A percentile compares a stretch with the other conserved stretches of the same genome.
phyloP scores from a whole-genome alignment of 176 grass and related monocot genomes.

The Oryza rufipogon region DNA sequence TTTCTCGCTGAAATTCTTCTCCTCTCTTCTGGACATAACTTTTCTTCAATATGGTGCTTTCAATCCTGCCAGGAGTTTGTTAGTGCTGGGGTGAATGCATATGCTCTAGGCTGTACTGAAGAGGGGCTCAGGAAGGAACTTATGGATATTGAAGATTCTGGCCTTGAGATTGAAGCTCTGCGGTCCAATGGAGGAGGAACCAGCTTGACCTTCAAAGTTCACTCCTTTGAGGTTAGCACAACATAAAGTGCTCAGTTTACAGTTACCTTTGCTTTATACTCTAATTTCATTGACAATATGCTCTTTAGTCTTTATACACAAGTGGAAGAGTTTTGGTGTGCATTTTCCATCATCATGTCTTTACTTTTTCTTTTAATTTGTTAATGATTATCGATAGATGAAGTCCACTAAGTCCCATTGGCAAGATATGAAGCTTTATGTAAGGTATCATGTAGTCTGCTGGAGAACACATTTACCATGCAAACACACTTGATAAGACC shows the following conservation, averaged over 20 bases:
- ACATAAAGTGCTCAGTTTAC: neutral
- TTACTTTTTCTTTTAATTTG: neutral
- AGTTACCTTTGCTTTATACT: neutral
- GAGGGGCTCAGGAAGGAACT: conserved; percentile 92
- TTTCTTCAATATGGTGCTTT: neutral
- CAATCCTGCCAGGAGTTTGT: conserved; percentile 74
- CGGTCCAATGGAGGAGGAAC: conserved; percentile 61
- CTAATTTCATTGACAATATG: neutral
- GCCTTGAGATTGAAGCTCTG: conserved; percentile 71
- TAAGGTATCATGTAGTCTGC: conserved; percentile 29
- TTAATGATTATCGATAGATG: conserved; percentile 9
- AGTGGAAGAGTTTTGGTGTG: conserved; percentile 4
- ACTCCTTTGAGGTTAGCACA: conserved; percentile 65
- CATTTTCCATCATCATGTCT: neutral
- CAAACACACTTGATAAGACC: neutral
- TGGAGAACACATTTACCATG: conserved; percentile 23
- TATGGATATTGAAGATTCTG: conserved; percentile 77
- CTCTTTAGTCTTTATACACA: conserved; percentile 25
- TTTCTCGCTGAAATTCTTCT: conserved; percentile 37
- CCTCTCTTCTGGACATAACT: neutral
- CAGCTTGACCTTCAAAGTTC: conserved; percentile 71
- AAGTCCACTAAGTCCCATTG: conserved; percentile 29
- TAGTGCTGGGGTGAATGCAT: conserved; percentile 86
- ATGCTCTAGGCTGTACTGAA: conserved; percentile 91
- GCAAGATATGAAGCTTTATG: conserved; percentile 35